A percentile compares a stretch with the other conserved stretches of the same genome.
phyloP scores from a whole-genome alignment of 2,329 filamentous ascomycete genomes.

The Plectosphaerella plurivora region DNA sequence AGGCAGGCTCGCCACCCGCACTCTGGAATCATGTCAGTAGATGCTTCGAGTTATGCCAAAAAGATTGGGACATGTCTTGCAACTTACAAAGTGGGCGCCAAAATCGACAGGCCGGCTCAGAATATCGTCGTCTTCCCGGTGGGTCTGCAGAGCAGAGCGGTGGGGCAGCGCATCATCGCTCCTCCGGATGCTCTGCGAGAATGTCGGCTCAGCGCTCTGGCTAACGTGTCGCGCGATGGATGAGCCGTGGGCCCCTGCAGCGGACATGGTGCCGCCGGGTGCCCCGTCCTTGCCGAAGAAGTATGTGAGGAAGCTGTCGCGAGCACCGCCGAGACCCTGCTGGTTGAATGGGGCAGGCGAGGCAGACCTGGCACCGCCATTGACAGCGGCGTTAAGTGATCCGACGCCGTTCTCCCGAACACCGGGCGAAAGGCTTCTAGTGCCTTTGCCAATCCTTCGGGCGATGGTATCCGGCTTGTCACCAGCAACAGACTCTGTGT shows the following conservation, averaged over 20 bases:
- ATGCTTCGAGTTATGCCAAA: neutral
- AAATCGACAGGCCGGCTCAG: slow-evolving; percentile 32
- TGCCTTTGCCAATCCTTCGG: slow-evolving; percentile 46
- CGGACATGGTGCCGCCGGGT: slow-evolving; percentile 32
- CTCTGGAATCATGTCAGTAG: slow-evolving; percentile 33
- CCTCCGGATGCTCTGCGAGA: slow-evolving; percentile 79
- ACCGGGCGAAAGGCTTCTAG: slow-evolving; percentile 79
- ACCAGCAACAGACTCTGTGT: slow-evolving; percentile 41
- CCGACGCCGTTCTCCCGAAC: slow-evolving; percentile 62
- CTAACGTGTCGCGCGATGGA: slow-evolving; percentile 62
- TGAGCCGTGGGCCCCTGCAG: slow-evolving; percentile 28
- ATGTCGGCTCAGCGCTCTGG: slow-evolving; percentile 74
- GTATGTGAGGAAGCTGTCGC: slow-evolving; percentile 95
- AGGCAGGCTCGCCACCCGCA: slow-evolving; percentile 69
- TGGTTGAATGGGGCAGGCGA: slow-evolving; percentile 59
- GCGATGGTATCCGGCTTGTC: slow-evolving; percentile 47
- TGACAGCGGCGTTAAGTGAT: slow-evolving; percentile 61
- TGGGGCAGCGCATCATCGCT: slow-evolving; percentile 52
- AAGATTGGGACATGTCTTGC: neutral
- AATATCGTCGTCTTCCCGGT: slow-evolving; percentile 32
- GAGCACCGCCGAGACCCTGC: slow-evolving; percentile 57
- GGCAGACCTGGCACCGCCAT: slow-evolving; percentile 52
- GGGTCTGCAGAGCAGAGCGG: slow-evolving; percentile 39
- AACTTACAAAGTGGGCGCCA: slow-evolving; percentile 57
- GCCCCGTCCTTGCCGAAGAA: slow-evolving; percentile 93